phyloP scores from a whole-genome alignment of 2,329 filamentous ascomycete genomes.

The Aspergillus neoniger region DNA sequence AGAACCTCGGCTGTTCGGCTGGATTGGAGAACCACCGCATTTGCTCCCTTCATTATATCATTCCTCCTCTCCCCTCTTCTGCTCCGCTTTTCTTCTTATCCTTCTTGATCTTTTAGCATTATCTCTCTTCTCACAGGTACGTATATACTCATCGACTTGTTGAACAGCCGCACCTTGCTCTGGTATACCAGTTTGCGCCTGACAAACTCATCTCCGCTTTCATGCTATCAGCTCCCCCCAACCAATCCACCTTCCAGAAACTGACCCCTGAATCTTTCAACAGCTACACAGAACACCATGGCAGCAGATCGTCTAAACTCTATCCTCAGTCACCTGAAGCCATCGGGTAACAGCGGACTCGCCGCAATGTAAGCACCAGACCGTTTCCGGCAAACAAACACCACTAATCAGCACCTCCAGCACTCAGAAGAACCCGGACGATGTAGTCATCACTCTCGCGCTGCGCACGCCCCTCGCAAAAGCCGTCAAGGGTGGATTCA shows the following conservation, averaged over 20 bases:
- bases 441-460: conserved; percentile 93
- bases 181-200: neutral
- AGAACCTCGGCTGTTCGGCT: conserved; percentile 18
- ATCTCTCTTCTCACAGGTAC: neutral
- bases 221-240: neutral
- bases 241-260: neutral
- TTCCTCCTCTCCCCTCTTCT: neutral
- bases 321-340: conserved; percentile 77
- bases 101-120: neutral
- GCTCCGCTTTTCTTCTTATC: neutral
- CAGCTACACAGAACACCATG: conserved; percentile 54
- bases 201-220: neutral
- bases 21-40: neutral
- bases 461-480: conserved; percentile 87
- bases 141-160: neutral
- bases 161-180: neutral
- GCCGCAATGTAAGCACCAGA: conserved; percentile 68
- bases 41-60: conserved; percentile 3
- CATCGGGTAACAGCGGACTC: conserved; percentile 70
- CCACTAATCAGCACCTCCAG: conserved; percentile 50
- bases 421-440: conserved; percentile 89
- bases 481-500: conserved; percentile 88
- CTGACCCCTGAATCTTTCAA: neutral
- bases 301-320: conserved; percentile 82
- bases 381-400: conserved; percentile 6